Conservation (phyloP, 2,329 filamentous ascomycete species). For the Sporothrix protearum region DNA sequence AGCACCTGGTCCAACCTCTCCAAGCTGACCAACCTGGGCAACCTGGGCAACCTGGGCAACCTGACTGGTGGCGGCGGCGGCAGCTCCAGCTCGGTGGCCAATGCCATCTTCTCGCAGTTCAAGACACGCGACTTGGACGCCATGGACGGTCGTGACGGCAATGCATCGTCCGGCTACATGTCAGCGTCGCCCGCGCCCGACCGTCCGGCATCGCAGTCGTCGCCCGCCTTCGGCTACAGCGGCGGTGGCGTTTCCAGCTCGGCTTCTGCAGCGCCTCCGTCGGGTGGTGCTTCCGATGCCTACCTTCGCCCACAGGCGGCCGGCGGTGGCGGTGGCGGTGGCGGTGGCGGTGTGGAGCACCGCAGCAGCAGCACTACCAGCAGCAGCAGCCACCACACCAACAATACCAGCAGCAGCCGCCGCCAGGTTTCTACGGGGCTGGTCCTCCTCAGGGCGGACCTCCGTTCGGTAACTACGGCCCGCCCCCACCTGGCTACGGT, state of each 20-base stretch:
- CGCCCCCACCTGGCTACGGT: slow-evolving; percentile 18
- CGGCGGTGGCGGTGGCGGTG: slow-evolving; percentile 11
- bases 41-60: slow-evolving; percentile 42
- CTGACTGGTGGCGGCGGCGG: slow-evolving; percentile 32
- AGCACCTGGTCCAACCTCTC: slow-evolving; percentile 19
- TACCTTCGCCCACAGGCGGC: slow-evolving; percentile 26
- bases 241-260: slow-evolving; percentile 22
- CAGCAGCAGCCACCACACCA: background rate
- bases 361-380: background rate
- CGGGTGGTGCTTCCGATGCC: slow-evolving; percentile 25
- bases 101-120: slow-evolving; percentile 60
- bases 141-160: slow-evolving; percentile 49
- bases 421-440: slow-evolving; percentile 16
- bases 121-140: slow-evolving; percentile 55
- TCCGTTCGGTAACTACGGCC: background rate
- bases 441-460: background rate
- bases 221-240: slow-evolving; percentile 43
- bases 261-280: background rate
- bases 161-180: slow-evolving; percentile 29
- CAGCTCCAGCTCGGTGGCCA: slow-evolving; percentile 40
- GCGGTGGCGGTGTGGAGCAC: slow-evolving; percentile 6
- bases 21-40: slow-evolving; percentile 39
- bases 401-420: slow-evolving; percentile 10
- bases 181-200: slow-evolving; percentile 38
- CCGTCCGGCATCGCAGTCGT: slow-evolving; percentile 19